Evolutionary conservation across 108 stramenopile species (phyloP).

Genomic region (Fragilaria radians): DNA sequence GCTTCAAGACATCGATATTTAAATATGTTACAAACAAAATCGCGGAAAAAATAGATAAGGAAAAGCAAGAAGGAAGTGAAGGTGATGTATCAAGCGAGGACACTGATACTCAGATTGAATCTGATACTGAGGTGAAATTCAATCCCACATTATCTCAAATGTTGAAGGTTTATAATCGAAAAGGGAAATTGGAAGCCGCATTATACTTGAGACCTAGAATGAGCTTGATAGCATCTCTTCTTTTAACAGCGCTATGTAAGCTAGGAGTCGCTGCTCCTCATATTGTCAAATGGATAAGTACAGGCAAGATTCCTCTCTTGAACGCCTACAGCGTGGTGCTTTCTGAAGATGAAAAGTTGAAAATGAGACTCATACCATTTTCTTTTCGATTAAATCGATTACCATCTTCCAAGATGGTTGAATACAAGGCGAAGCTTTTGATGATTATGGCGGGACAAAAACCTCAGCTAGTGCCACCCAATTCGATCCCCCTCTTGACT

Average conservation of each 20-base stretch:
- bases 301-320: conserved; percentile 49
- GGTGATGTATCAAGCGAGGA: too few species aligned
- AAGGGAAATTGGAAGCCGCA: conserved; percentile 36
- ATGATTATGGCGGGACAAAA: neutral
- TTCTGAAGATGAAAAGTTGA: conserved; percentile 19
- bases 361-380: conserved; percentile 19
- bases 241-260: conserved; percentile 43
- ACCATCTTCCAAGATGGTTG: conserved; percentile 17
- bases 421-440: conserved; percentile 9
- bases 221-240: conserved; percentile 33
- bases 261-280: conserved; percentile 38
- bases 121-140: too few species aligned
- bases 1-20: conserved; percentile 8
- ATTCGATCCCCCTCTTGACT: conserved; percentile 28
- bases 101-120: too few species aligned
- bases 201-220: conserved; percentile 41
- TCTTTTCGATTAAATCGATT: conserved; percentile 28
- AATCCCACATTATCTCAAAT: too few species aligned
- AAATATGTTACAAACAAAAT: conserved; percentile 32
- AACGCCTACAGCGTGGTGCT: conserved; percentile 43
- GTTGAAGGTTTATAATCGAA: too few species aligned
- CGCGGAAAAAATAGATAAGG: conserved; percentile 26
- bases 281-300: conserved; percentile 40
- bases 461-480: conserved; percentile 19
- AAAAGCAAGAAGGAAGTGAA: too few species aligned